Conservation (phyloP, 139 green algal species). For the Gonium pectorale region DNA sequence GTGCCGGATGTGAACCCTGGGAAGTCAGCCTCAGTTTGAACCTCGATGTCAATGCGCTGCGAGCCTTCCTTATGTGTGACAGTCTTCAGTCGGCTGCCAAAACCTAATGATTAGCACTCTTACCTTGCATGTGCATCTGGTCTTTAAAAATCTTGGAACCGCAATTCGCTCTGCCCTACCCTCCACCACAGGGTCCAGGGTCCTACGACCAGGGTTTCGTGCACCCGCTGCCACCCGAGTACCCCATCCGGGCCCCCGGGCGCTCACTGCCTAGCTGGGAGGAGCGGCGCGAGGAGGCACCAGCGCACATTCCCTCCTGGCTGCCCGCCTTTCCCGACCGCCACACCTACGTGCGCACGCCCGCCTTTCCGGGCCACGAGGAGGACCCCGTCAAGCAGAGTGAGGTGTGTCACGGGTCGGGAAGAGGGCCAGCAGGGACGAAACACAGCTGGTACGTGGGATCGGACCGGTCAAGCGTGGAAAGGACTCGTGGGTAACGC, state of each 20-base stretch:
- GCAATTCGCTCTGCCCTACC: too few species aligned
- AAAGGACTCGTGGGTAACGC: too few species aligned
- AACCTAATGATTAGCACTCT: too few species aligned
- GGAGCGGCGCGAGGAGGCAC: constrained; percentile 67
- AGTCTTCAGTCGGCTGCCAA: too few species aligned
- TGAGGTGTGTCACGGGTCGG: constrained; percentile 48
- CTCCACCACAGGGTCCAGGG: constrained; percentile 12
- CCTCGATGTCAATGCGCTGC: too few species aligned
- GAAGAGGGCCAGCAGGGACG: not conserved
- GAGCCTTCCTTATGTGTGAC: too few species aligned
- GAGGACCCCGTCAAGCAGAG: constrained; percentile 63
- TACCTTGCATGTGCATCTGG: too few species aligned
- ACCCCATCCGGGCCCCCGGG: constrained; percentile 64
- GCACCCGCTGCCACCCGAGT: constrained; percentile 67
- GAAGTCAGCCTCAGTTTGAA: too few species aligned
- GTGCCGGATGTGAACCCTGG: too few species aligned
- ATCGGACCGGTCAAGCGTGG: too few species aligned
- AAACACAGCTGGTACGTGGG: not conserved
- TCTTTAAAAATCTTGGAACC: too few species aligned
- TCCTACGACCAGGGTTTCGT: constrained; percentile 75
- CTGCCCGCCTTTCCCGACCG: constrained; percentile 89
- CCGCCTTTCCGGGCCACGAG: constrained; percentile 59
- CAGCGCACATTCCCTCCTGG: constrained; percentile 80
- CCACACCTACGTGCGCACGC: constrained; percentile 81
- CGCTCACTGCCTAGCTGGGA: constrained; percentile 68